Conservation (phyloP, 139 green algal genomes). For the Tetraselmis striata region DNA sequence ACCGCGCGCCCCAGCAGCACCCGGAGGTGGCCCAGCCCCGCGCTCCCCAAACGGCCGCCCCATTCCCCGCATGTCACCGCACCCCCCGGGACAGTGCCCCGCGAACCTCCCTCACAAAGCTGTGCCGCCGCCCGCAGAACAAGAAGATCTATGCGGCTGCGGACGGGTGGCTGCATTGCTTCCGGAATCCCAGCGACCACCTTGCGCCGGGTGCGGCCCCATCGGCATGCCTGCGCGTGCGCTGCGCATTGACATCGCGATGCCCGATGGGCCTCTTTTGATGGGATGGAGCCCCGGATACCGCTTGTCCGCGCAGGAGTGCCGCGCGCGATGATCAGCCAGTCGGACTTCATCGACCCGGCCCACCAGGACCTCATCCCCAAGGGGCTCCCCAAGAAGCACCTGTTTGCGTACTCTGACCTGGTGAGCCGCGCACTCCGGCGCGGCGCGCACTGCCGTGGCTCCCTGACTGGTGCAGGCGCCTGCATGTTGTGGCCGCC, state of each 20-base stretch:
- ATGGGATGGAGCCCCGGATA: no score
- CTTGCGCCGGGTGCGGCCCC: background rate
- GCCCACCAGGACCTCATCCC: background rate
- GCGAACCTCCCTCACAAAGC: no score
- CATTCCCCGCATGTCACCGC: constrained; percentile 5
- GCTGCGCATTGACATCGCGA: background rate
- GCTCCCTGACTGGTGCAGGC: background rate
- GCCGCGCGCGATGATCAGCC: constrained; percentile 19
- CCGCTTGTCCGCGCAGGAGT: constrained; percentile 10
- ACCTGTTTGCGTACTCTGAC: background rate
- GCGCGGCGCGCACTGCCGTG: background rate
- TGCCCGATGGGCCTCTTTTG: background rate
- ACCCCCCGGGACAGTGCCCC: no score
- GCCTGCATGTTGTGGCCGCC: background rate
- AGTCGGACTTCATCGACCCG: constrained; percentile 26
- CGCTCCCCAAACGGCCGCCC: background rate
- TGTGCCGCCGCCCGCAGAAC: constrained; percentile 12
- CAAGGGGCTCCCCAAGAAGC: background rate
- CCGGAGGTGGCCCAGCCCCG: background rate
- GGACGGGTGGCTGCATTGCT: constrained; percentile 30
- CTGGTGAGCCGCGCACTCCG: background rate
- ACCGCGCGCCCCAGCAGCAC: constrained; percentile 9
- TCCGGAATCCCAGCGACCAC: constrained; percentile 1
- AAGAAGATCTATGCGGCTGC: constrained; percentile 11
- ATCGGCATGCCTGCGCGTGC: background rate